Base-by-base conservation (phyloP, 495 filamentous ascomycete genomes). In the Hyaloscypha hepaticicola region DNA sequence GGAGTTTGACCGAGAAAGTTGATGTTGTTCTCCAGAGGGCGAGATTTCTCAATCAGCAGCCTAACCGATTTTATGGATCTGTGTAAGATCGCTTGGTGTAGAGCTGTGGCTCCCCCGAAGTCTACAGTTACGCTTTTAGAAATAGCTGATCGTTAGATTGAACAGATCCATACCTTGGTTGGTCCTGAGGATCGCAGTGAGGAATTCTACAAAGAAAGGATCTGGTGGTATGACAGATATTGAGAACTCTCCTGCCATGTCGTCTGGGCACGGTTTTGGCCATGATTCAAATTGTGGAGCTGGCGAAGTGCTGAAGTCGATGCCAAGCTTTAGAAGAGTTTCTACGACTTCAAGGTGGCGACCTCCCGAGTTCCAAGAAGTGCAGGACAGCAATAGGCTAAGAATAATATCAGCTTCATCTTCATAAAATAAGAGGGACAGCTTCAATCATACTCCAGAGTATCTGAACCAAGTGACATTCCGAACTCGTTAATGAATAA, bases 1-100 rank as follows among this genome's bases (percentile, higher is more conserved):
- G 55, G 19, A 9, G 55, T 57, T 57, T 57, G 55, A 57, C 55
- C 55, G 27, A 57, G 55, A 33, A 57, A 57, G 55, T 57, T 57
- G 22, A 33, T n/a, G 9, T 57, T 57, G 21, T 57, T n/a, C 55
- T 57, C 58, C 24, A 60, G 41, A 14, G 58, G 58, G n/a, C 34
- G 27, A 38, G 55, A 34, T 38, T 22, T 34, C 55, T 58, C 27
- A 24, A 58, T 38, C 6, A 58, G 5, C n/a, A 26, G 12, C 55
- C 29, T 24, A 26, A 58, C 8, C 33, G 27, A 2, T 29, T 24
- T 38, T 12, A 58, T 28, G 8, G 55, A 58, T 24, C 55, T 28
- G 24, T 58, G 21, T 3, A 34, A 11, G 22, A 58, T 31, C n/a
- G 55, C 55, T 33, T 58, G 21, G 26, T 58, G 55, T 16, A 58